Percentiles rank a stretch among this genome's conserved stretches.
Evolutionary conservation across 139 green algal genomes (phyloP).

Genomic region (Chlorella ohadii): DNA sequence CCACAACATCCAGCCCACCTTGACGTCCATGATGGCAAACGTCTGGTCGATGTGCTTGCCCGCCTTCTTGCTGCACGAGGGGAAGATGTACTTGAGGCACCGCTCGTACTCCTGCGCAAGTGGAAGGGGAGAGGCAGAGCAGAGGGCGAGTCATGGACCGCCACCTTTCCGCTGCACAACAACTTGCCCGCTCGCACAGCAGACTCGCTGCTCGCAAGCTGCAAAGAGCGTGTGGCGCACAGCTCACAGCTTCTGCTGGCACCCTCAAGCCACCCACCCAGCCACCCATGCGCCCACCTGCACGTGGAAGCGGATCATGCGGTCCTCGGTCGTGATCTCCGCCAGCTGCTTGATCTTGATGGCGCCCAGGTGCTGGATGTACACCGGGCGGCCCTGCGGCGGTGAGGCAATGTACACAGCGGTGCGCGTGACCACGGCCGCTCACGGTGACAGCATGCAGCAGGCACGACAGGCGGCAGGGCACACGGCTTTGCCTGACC

Average conservation of each 20-base stretch:
- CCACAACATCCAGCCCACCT: conserved; percentile 41
- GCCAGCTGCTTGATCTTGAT: conserved; percentile 80
- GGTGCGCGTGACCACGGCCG: neutral
- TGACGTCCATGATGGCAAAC: conserved; percentile 93
- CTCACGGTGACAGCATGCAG: neutral
- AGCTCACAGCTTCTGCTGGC: too few relatives aligned
- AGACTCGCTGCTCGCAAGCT: too few relatives aligned
- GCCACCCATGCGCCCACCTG: conserved; percentile 44
- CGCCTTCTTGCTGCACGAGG: conserved; percentile 72
- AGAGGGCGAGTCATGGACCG: neutral
- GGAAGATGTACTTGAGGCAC: conserved; percentile 86
- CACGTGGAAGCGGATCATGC: conserved; percentile 91
- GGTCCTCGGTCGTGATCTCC: conserved; percentile 84
- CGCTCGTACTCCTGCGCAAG: conserved; percentile 87
- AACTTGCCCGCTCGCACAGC: too few relatives aligned
- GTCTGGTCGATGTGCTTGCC: conserved; percentile 82
- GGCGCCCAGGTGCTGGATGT: conserved; percentile 87
- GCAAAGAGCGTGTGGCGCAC: too few relatives aligned
- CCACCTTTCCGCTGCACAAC: too few relatives aligned
- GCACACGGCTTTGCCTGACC: too few relatives aligned
- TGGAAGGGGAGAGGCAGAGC: neutral
- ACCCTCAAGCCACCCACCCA: too few relatives aligned
- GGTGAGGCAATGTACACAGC: neutral
- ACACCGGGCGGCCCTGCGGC: conserved; percentile 82
- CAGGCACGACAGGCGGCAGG: too few relatives aligned